phyloP scores from a whole-genome alignment of 2,329 filamentous ascomycete species.

The Sphaerulina musiva region DNA sequence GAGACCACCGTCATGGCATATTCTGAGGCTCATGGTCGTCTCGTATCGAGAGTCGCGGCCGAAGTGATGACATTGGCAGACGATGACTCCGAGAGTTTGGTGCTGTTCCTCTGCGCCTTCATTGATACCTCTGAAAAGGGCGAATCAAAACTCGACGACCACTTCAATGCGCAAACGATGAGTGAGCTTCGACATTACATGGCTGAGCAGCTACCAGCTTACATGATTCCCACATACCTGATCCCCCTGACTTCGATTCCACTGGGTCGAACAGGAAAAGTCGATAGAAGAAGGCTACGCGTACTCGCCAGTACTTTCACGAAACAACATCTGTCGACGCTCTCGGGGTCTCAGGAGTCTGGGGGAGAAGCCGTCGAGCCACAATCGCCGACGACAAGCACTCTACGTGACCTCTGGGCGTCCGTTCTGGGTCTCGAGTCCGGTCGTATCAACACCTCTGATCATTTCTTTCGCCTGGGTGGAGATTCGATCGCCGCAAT shows the following conservation, averaged over 20 bases:
- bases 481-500: constrained; percentile 45
- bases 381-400: background rate
- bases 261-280: constrained; percentile 41
- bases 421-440: background rate
- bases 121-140: background rate
- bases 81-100: background rate
- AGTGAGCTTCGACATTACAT: background rate
- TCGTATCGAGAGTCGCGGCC: background rate
- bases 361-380: too few relatives aligned
- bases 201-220: constrained; percentile 22
- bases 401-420: constrained; percentile 31
- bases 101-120: background rate
- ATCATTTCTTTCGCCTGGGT: constrained; percentile 43
- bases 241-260: constrained; percentile 44
- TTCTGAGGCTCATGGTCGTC: background rate
- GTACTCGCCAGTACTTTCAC: too few relatives aligned
- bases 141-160: background rate
- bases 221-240: constrained; percentile 41
- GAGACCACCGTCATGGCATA: constrained; percentile 27
- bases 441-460: constrained; percentile 19
- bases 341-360: too few relatives aligned
- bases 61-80: background rate
- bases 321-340: too few relatives aligned
- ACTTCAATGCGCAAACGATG: constrained; percentile 5
- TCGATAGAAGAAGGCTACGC: background rate